A percentile compares a stretch with the other conserved stretches of the same genome.
Conservation (phyloP, 768 basidiomycete genomes). For the Phanerochaete carnosa region DNA sequence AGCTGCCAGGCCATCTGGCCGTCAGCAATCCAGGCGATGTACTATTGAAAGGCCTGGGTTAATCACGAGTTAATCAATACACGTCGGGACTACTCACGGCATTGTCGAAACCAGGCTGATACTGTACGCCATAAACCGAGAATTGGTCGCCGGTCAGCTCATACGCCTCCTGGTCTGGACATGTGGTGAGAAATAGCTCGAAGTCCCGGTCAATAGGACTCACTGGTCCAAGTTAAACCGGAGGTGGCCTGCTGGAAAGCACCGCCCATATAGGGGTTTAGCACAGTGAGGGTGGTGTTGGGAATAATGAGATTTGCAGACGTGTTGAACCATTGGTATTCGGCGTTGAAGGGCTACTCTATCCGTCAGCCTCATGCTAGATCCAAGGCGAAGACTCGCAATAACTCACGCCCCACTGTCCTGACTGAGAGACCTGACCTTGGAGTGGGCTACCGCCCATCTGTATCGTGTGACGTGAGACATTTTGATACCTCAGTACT, state of each 20-base stretch:
- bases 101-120: constrained; percentile 61
- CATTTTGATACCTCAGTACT: neutral
- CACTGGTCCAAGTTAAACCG: constrained; percentile 33
- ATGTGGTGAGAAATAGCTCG: constrained; percentile 38
- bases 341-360: constrained; percentile 69
- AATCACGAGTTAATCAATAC: neutral
- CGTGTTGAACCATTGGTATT: constrained; percentile 69
- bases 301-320: constrained; percentile 55
- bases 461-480: constrained; percentile 8
- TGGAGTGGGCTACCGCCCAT: constrained; percentile 36
- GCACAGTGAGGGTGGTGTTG: constrained; percentile 43
- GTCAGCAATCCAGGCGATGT: constrained; percentile 78
- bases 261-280: constrained; percentile 74
- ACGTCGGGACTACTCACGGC: constrained; percentile 63
- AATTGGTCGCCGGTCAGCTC: constrained; percentile 51
- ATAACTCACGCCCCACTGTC: constrained; percentile 65
- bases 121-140: constrained; percentile 80
- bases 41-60: constrained; percentile 33
- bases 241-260: constrained; percentile 77
- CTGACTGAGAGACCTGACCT: constrained; percentile 79
- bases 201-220: neutral
- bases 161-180: constrained; percentile 69
- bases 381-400: constrained; percentile 36
- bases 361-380: constrained; percentile 31
- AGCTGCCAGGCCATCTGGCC: constrained; percentile 69